A percentile compares a stretch with the other conserved stretches of the same genome.
Conservation (phyloP, 2,329 filamentous ascomycete genomes). For the Coniosporium tulheliwenetii region DNA sequence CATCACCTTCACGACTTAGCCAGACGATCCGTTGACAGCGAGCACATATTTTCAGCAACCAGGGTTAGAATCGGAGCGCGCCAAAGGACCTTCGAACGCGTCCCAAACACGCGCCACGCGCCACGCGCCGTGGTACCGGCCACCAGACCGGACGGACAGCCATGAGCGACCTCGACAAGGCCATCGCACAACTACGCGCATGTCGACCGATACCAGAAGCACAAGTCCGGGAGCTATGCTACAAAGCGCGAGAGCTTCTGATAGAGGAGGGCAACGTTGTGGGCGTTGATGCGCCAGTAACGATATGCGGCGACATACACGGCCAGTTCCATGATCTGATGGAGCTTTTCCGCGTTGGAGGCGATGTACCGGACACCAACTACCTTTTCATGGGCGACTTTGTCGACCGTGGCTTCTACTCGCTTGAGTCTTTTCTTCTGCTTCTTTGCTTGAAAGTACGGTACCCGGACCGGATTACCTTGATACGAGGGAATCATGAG, state of each 20-base stretch:
- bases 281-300: conserved; percentile 85
- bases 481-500: conserved; percentile 91
- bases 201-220: conserved; percentile 92
- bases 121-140: background rate
- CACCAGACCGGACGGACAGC: conserved; percentile 4
- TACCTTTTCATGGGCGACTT: conserved; percentile 99
- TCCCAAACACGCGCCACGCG: background rate
- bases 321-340: conserved; percentile 94
- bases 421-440: conserved; percentile 88
- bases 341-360: conserved; percentile 89
- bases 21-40: no score
- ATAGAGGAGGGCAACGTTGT: conserved; percentile 98
- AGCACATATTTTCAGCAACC: no score
- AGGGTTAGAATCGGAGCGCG: no score
- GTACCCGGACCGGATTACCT: conserved; percentile 91
- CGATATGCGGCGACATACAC: conserved; percentile 68
- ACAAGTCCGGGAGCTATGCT: conserved; percentile 91
- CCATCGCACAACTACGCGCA: conserved; percentile 86
- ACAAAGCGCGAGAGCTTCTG: conserved; percentile 88
- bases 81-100: background rate
- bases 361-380: conserved; percentile 87
- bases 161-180: conserved; percentile 92
- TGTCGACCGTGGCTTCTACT: conserved; percentile 96
- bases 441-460: conserved; percentile 92
- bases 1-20: no score